phyloP scores from a whole-genome alignment of 2,329 filamentous ascomycete species.

The Esteya vermicola region DNA sequence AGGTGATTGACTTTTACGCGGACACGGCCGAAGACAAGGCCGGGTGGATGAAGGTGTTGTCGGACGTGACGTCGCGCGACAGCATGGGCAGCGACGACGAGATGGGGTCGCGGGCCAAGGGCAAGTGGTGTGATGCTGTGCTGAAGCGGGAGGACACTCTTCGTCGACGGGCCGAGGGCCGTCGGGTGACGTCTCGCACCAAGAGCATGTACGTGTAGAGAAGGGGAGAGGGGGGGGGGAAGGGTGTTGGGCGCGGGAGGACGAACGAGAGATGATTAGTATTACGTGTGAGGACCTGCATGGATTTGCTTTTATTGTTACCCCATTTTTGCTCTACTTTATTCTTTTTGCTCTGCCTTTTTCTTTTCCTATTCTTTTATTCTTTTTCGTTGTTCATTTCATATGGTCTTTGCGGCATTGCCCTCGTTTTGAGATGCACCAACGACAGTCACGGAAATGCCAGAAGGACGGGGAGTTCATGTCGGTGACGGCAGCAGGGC shows the following conservation, averaged over 20 bases:
- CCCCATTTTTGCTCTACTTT: background rate
- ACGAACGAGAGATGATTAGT: background rate
- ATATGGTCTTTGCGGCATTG: too few species aligned
- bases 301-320: background rate
- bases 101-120: constrained; percentile 24
- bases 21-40: constrained; percentile 81
- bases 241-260: background rate
- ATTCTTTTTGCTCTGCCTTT: background rate
- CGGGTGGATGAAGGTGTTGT: constrained; percentile 82
- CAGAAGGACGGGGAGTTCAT: constrained; percentile 2
- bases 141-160: constrained; percentile 48
- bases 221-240: background rate
- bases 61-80: constrained; percentile 51
- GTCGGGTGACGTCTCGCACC: constrained; percentile 38
- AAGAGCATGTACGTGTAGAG: constrained; percentile 39
- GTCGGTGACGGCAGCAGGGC: constrained; percentile 5
- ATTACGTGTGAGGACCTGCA: constrained; percentile 5
- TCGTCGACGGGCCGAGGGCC: constrained; percentile 37
- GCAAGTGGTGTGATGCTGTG: constrained; percentile 55
- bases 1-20: constrained; percentile 97
- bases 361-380: constrained; percentile 5
- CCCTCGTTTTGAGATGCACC: too few species aligned
- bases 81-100: constrained; percentile 29
- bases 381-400: constrained; percentile 3
- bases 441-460: constrained; percentile 3